These are phyloP conservation scores for Penicillium italicum DNA, from an alignment of 2,329 filamentous ascomycete genomes.

Conservation along the genomic window DNA sequence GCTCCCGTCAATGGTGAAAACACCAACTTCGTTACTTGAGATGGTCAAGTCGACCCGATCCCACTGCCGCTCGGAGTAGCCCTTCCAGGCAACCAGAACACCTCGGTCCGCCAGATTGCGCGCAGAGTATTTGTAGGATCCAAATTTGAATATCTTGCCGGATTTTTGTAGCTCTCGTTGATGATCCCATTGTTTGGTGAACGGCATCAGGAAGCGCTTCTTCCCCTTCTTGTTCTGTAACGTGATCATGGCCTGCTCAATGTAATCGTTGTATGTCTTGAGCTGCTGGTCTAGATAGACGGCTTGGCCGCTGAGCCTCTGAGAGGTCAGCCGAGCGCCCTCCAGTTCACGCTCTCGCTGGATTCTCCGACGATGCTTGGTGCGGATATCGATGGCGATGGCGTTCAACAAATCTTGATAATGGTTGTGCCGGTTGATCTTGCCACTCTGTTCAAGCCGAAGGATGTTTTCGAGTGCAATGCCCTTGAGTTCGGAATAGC, in stretches of 20 bases:
- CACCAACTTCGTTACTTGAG: conserved; percentile 85
- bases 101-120: conserved; percentile 87
- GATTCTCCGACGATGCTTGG: conserved; percentile 88
- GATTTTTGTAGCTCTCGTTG: conserved; percentile 90
- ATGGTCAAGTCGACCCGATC: conserved; percentile 93
- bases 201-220: conserved; percentile 89
- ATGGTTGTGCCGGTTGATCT: conserved; percentile 79
- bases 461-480: conserved; percentile 93
- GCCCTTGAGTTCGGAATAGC: conserved; percentile 87
- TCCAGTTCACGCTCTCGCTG: conserved; percentile 91
- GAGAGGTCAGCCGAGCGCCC: conserved; percentile 47
- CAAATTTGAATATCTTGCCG: conserved; percentile 93
- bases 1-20: conserved; percentile 89
- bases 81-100: conserved; percentile 86
- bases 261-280: conserved; percentile 98
- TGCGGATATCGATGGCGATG: conserved; percentile 93
- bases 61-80: conserved; percentile 78
- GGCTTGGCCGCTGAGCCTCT: conserved; percentile 60
- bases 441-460: conserved; percentile 77
- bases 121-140: conserved; percentile 94
- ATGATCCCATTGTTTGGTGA: conserved; percentile 98
- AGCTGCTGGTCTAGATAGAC: conserved; percentile 90
- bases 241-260: conserved; percentile 96
- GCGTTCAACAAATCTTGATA: conserved; percentile 98
- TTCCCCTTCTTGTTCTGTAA: conserved; percentile 96